Evolutionary conservation across 768 basidiomycete species (phyloP), one percentile per base, ranked within the genome.

Genomic region (Cystofilobasidium ferigula): DNA sequence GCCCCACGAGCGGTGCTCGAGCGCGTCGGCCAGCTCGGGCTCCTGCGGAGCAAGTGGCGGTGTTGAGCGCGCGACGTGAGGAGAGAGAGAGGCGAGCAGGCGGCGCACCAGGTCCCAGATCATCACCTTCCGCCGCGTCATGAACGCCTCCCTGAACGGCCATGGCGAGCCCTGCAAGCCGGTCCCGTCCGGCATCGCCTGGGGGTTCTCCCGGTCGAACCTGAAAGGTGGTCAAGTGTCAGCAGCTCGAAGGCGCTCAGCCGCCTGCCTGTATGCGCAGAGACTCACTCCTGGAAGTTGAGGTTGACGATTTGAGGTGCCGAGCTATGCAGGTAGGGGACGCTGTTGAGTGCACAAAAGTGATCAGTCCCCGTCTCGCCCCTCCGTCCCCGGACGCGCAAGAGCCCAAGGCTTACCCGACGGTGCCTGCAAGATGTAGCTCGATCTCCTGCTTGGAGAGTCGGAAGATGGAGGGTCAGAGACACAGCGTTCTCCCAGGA

Each of bases 131-230:
- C 58, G 58, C 24, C 43, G 34, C 26, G 58, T 60, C 62, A 65
- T 65, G 57, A 65, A 65, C 0, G 64, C 64, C 35, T 65, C 64
- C 8, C 64, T n/a, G 64, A 65, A 59, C 20, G 64, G 64, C 64
- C 64, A 65, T 34, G 64, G 64, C 16, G 57, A 40, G 7, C 64
- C 57, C 3, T 22, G 12, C n/a, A 18, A 28, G 0, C 64, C 64
- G 4, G 45, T 34, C 18, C 42, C 43, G 20, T 65, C 64, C 24
- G 57, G 57, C 35, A 42, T 48, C 0, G 26, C 35, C 34, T 42
- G 57, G 6, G 56, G 63, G 28, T 65, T 34, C 20, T 24, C 36
- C 18, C 34, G 30, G 45, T 65, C 58, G 35, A 65, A 65, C 32
- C 36, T 30, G 51, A 2, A 5, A 54, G 28, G 30, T 14, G 51